These are phyloP conservation scores for Eucalyptus erythrocorys DNA, from an alignment of 345 rosid species.

Conservation along the genomic window DNA sequence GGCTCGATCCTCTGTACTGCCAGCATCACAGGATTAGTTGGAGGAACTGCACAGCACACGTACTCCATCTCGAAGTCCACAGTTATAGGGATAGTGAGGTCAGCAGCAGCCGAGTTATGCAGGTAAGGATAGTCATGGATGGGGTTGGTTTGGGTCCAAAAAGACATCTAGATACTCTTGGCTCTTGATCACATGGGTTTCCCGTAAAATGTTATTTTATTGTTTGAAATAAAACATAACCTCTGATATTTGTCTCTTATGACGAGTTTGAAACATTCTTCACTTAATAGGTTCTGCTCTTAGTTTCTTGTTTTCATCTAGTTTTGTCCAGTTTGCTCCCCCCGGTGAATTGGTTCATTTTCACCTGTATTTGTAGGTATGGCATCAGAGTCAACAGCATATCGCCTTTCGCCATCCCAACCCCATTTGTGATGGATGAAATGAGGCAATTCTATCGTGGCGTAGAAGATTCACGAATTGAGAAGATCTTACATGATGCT, in stretches of 20 bases:
- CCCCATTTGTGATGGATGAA: constrained; percentile 47
- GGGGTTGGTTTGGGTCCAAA: constrained; percentile 25
- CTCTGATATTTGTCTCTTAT: background rate
- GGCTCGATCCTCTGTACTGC: constrained; percentile 74
- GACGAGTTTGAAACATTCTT: background rate
- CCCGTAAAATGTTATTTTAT: background rate
- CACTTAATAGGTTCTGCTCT: background rate
- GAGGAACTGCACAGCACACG: constrained; percentile 63
- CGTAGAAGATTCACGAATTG: constrained; percentile 12
- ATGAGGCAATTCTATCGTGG: constrained; percentile 28
- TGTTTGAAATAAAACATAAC: background rate
- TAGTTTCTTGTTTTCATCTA: background rate
- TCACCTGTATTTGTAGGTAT: constrained; percentile 17
- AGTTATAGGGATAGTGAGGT: constrained; percentile 46
- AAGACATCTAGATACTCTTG: background rate
- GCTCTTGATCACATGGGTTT: background rate
- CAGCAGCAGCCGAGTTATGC: constrained; percentile 63
- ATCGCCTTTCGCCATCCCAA: constrained; percentile 73
- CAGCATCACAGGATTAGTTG: constrained; percentile 58
- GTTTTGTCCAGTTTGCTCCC: background rate
- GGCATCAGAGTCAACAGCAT: constrained; percentile 72
- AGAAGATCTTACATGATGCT: constrained; percentile 17
- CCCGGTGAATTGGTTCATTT: background rate
- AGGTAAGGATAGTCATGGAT: background rate
- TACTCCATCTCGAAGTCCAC: constrained; percentile 51